Evolutionary conservation across 345 rosid species (phyloP), one percentile per base, ranked within the genome.

Genomic region (Camelina laxa): DNA sequence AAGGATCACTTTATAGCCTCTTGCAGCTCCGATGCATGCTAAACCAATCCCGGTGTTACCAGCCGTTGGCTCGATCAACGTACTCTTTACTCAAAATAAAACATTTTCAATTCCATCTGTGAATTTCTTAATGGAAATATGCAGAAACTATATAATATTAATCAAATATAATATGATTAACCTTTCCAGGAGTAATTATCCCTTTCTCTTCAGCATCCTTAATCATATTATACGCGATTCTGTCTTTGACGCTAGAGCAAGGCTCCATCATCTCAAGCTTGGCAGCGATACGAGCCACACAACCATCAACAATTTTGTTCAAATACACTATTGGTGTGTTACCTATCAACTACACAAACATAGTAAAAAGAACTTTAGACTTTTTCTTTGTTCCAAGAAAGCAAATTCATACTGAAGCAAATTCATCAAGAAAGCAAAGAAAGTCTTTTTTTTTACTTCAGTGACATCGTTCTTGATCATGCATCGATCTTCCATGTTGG

Each of bases 31-130:
- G 22, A 91, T 67, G 36, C 67, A 75, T 4, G 92, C 94, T 73
- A 92, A 45, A 41, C 87, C 89, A 36, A 90, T 92, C 70, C 97
- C 94, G 0, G 93, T 88, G 77, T 91, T 89, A 11, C 98, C 96
- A 49, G 90, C 76, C 9, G 96, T 93, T 38, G 79, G 62, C 81
- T 90, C 94, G 7, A 86, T 67, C 27, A 82, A 75, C 15, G 87
- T 69, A 44, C 88, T 87, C 92, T 89, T 16, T 9, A 27, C 17
- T 6, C 35, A 57, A 48, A 56, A 4, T 24, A 24, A 38, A 38
- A 38, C 9, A 42, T 11, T 31, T n/a, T 27, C 22, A 63, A 3
- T 1, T 9, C 39, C 41, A 21, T 27, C 19, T 3, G 42, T n/a
- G n/a, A n/a, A 21, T 10, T 5, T 47, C 2, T 7, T 74, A 35